Evolutionary conservation across 2,329 filamentous ascomycete genomes (phyloP).

Genomic region (Sporothrix phasma): DNA sequence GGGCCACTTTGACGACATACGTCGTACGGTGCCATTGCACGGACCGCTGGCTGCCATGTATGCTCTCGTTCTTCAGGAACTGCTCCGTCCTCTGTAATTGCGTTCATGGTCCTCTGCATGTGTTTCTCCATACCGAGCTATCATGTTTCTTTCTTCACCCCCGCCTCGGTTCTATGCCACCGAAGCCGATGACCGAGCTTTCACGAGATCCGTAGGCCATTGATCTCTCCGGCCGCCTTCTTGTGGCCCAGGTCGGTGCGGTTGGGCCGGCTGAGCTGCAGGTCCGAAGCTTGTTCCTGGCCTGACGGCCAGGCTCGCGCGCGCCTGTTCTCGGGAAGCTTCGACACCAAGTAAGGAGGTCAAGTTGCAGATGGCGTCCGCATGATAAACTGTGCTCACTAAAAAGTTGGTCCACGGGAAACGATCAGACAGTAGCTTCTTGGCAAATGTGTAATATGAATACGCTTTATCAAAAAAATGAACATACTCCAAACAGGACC

Average conservation of each 20-base stretch:
- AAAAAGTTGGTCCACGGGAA: too few species aligned
- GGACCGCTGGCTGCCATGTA: too few species aligned
- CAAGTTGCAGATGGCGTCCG: background rate
- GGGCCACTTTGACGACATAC: background rate
- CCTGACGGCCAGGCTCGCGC: background rate
- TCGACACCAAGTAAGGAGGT: background rate
- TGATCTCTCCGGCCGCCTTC: too few species aligned
- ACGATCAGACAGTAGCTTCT: background rate
- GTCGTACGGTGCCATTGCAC: too few species aligned
- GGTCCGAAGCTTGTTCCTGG: background rate
- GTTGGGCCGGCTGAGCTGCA: constrained; percentile 2
- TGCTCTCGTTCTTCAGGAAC: background rate
- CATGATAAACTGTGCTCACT: background rate
- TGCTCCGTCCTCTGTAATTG: too few species aligned
- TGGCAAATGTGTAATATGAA: background rate
- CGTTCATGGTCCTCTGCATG: too few species aligned
- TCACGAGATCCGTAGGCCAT: too few species aligned
- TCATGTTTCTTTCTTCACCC: background rate
- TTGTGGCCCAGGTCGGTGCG: background rate
- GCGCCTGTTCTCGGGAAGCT: constrained; percentile 2
- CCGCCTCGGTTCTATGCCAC: background rate
- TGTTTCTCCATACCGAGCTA: background rate
- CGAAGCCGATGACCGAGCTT: background rate
- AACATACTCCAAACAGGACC: background rate
- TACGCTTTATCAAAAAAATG: background rate